Evolutionary conservation across 441 rosid species (phyloP).

Genomic region (Pelargonium australe): DNA sequence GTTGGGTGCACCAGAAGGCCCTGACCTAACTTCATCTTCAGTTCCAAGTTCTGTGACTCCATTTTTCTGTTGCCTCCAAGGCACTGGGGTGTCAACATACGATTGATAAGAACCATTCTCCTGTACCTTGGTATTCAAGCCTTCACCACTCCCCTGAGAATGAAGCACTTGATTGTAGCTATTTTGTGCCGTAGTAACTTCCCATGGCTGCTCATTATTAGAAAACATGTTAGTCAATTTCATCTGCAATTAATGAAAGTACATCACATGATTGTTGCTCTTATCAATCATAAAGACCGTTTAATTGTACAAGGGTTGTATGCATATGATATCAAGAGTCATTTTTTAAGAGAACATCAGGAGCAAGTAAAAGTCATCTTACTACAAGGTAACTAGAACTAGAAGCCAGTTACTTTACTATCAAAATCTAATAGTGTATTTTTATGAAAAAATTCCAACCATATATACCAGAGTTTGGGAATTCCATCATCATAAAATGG

Average conservation of each 20-base stretch:
- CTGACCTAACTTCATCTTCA: conserved; percentile 37
- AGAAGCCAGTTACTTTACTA: too few relatives aligned
- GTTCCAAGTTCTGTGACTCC: conserved; percentile 56
- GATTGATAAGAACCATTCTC: conserved; percentile 39
- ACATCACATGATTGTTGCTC: background rate
- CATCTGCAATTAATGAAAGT: background rate
- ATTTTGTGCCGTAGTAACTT: conserved; percentile 40
- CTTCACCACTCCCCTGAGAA: conserved; percentile 32
- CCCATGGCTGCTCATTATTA: conserved; percentile 68
- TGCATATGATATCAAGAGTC: too few relatives aligned
- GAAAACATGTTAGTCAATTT: conserved; percentile 14
- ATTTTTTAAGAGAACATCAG: background rate
- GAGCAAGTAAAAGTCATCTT: background rate
- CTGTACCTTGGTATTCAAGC: conserved; percentile 31
- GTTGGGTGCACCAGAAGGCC: conserved; percentile 32
- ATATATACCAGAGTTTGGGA: too few relatives aligned
- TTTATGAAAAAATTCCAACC: too few relatives aligned
- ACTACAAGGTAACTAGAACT: too few relatives aligned
- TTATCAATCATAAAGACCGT: background rate
- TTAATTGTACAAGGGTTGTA: too few relatives aligned
- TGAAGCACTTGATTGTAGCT: conserved; percentile 33
- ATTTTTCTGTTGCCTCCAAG: conserved; percentile 77
- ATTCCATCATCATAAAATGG: too few relatives aligned
- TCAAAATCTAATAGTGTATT: too few relatives aligned
- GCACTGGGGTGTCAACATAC: conserved; percentile 34